phyloP scores from a whole-genome alignment of 768 basidiomycete genomes.

The Pleurotus pulmonarius region DNA sequence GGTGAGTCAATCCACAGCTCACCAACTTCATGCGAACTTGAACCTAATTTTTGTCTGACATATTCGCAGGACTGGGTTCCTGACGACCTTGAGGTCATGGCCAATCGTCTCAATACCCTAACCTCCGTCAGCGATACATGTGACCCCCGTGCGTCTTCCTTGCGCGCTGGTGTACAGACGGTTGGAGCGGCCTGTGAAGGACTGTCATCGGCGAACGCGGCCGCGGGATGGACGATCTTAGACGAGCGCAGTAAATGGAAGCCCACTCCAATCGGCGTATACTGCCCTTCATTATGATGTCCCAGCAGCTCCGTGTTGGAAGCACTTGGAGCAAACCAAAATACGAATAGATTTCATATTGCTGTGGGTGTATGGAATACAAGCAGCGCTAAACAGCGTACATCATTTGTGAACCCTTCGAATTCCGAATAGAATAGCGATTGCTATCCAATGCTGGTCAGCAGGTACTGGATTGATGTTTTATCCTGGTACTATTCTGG shows the following conservation, averaged over 20 bases:
- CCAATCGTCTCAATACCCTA: conserved; percentile 42
- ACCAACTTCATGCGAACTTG: too few species aligned
- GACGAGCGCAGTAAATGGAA: conserved; percentile 46
- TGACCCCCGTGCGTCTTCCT: conserved; percentile 3
- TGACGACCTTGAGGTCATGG: conserved; percentile 51
- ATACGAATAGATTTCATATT: neutral
- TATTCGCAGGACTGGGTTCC: conserved; percentile 47
- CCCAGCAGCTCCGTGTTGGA: neutral
- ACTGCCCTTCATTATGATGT: conserved; percentile 12
- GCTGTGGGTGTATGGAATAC: too few species aligned
- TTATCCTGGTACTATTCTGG: too few species aligned
- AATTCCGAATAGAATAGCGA: too few species aligned
- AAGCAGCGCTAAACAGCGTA: too few species aligned
- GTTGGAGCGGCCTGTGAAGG: neutral
- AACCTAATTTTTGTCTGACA: too few species aligned
- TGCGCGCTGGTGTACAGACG: neutral
- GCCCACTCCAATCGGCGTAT: conserved; percentile 68
- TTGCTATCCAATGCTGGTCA: too few species aligned
- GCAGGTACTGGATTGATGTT: too few species aligned
- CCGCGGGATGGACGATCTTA: conserved; percentile 54
- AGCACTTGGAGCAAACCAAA: neutral
- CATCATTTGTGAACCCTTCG: too few species aligned
- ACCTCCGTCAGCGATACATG: conserved; percentile 16
- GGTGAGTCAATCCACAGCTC: too few species aligned
- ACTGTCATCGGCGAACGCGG: neutral